Conservation (phyloP, 108 stramenopile species). For the Skeletonema costatum region DNA sequence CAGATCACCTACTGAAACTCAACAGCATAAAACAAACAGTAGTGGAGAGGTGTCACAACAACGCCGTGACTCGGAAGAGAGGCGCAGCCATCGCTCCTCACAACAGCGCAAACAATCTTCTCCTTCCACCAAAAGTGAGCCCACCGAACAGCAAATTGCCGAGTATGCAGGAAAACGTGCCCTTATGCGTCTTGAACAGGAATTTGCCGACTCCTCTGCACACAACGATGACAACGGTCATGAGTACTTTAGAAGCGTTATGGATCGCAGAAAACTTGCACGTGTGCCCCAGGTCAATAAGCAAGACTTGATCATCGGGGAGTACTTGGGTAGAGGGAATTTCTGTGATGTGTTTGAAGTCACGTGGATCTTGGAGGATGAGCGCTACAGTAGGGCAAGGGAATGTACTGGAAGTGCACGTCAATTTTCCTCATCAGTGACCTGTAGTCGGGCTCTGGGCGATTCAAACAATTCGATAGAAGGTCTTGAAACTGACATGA, state of each 20-base stretch:
- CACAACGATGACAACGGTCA: background rate
- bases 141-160: constrained; percentile 33
- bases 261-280: constrained; percentile 26
- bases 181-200: constrained; percentile 26
- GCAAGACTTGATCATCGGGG: constrained; percentile 32
- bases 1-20: background rate
- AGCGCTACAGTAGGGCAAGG: background rate
- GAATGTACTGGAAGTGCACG: background rate
- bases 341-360: constrained; percentile 48
- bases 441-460: background rate
- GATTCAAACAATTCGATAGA: background rate
- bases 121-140: background rate
- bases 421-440: background rate
- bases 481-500: background rate
- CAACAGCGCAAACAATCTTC: background rate
- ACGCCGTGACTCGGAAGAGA: background rate
- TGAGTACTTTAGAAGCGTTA: constrained; percentile 13
- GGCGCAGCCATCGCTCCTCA: background rate
- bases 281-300: constrained; percentile 36
- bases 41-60: background rate
- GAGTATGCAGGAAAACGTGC: constrained; percentile 40
- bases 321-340: constrained; percentile 40
- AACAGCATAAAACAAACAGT: background rate
- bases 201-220: constrained; percentile 8
- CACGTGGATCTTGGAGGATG: constrained; percentile 14